A percentile compares a stretch with the other conserved stretches of the same genome.
Evolutionary conservation across 345 rosid genomes (phyloP).

Genomic region (Trapa incisa): DNA sequence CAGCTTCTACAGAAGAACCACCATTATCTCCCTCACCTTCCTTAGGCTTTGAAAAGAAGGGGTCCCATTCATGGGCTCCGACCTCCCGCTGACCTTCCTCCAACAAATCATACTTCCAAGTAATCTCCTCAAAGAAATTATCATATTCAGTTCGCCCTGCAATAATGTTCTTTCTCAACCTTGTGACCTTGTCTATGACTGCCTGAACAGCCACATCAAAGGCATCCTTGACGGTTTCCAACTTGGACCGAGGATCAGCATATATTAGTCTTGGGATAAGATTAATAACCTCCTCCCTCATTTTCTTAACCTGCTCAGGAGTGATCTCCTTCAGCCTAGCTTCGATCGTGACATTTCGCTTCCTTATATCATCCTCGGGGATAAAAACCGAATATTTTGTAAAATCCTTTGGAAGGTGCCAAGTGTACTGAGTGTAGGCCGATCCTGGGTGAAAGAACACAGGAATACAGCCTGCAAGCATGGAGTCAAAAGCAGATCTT

Average conservation of each 20-base stretch:
- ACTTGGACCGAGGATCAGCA: constrained; percentile 35
- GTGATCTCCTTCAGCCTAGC: constrained; percentile 26
- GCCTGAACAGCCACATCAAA: constrained; percentile 39
- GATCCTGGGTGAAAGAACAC: constrained; percentile 36
- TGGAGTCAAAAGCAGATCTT: constrained; percentile 41
- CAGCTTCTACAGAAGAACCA: constrained; percentile 15
- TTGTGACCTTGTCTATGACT: constrained; percentile 34
- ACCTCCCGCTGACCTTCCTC: constrained; percentile 16
- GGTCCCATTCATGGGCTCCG: constrained; percentile 17
- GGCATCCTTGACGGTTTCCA: constrained; percentile 35
- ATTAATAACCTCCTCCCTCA: constrained; percentile 38
- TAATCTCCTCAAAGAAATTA: constrained; percentile 17
- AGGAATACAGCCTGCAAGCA: constrained; percentile 33
- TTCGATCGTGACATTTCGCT: constrained; percentile 28
- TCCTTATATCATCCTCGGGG: constrained; percentile 34
- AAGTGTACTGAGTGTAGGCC: constrained; percentile 40
- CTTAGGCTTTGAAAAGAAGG: constrained; percentile 18
- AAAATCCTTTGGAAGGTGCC: constrained; percentile 36
- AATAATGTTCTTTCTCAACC: constrained; percentile 32
- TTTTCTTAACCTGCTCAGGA: constrained; percentile 29
- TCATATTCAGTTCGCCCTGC: constrained; percentile 15
- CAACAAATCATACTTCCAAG: constrained; percentile 16
- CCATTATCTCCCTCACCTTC: constrained; percentile 14
- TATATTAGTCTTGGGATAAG: constrained; percentile 33
- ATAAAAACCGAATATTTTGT: constrained; percentile 34